Conservation (phyloP, 768 basidiomycete genomes). For the Ephemerocybe angulata region DNA sequence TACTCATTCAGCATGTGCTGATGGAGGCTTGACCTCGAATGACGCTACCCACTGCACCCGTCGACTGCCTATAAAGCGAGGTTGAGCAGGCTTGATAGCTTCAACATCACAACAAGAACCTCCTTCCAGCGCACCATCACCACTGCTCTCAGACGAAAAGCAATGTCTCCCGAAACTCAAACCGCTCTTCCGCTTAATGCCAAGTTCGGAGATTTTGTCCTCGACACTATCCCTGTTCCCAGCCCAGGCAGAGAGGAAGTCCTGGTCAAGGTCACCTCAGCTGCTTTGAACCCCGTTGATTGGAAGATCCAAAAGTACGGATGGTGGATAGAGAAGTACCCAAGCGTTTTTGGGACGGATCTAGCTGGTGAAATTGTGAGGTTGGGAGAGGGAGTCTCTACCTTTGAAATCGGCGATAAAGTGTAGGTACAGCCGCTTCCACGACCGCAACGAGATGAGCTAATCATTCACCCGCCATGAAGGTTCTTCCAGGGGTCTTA, state of each 20-base stretch:
- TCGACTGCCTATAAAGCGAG: neutral
- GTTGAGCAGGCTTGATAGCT: neutral
- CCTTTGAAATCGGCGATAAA: conserved; percentile 48
- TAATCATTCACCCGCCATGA: conserved; percentile 14
- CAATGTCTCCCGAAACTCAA: conserved; percentile 13
- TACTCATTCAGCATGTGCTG: too few relatives aligned
- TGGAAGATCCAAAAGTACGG: conserved; percentile 30
- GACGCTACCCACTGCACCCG: too few relatives aligned
- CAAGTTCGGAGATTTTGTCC: conserved; percentile 17
- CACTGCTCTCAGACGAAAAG: neutral
- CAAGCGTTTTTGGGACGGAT: conserved; percentile 46
- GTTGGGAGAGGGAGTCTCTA: conserved; percentile 50
- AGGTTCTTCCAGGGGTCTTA: conserved; percentile 38
- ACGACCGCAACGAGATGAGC: conserved; percentile 28
- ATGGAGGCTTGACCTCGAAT: too few relatives aligned
- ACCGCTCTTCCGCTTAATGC: conserved; percentile 21
- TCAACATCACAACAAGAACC: neutral
- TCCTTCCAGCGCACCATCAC: neutral
- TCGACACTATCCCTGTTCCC: conserved; percentile 11
- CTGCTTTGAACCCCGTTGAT: conserved; percentile 47
- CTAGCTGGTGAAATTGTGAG: conserved; percentile 48
- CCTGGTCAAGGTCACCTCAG: conserved; percentile 37
- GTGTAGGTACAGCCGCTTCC: conserved; percentile 35
- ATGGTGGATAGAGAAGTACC: conserved; percentile 36
- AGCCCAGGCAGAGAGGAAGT: conserved; percentile 37